Evolutionary conservation across 2,329 filamentous ascomycete species (phyloP).

Genomic region (Stromatinia cepivora): DNA sequence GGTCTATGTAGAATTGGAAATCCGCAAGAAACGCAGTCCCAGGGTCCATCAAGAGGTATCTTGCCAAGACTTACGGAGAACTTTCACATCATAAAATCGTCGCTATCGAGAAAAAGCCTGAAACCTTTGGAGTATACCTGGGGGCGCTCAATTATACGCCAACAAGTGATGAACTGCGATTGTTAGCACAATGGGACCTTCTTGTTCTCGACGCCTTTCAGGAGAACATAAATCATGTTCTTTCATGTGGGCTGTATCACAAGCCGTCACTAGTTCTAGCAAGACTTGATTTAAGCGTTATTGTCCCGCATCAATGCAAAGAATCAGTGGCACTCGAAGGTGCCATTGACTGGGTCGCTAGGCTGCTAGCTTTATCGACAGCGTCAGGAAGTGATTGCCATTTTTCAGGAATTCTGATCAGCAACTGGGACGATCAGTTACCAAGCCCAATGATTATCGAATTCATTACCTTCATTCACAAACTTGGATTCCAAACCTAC

Average conservation of each 20-base stretch:
- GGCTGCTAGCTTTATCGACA: constrained; percentile 27
- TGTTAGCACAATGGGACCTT: constrained; percentile 48
- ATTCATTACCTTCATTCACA: constrained; percentile 33
- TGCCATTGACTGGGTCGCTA: constrained; percentile 14
- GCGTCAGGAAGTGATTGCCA: constrained; percentile 25
- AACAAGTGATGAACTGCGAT: constrained; percentile 38
- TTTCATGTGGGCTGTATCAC: constrained; percentile 32
- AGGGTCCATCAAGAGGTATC: constrained; percentile 26
- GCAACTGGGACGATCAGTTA: constrained; percentile 30
- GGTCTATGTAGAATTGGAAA: constrained; percentile 26
- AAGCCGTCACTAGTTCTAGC: constrained; percentile 31
- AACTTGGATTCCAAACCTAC: constrained; percentile 33
- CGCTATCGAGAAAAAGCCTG: constrained; percentile 27
- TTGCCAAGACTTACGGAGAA: constrained; percentile 24
- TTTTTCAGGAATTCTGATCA: constrained; percentile 32
- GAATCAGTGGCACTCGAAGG: neutral
- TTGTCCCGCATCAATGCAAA: constrained; percentile 23
- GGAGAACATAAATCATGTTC: constrained; percentile 41
- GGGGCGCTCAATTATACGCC: constrained; percentile 43
- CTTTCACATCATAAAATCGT: constrained; percentile 29
- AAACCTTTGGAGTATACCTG: constrained; percentile 45
- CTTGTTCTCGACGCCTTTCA: constrained; percentile 47
- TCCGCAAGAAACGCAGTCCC: constrained; percentile 21
- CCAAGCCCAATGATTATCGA: constrained; percentile 28
- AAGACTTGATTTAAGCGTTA: constrained; percentile 31